Evolutionary conservation across 495 filamentous ascomycete species (phyloP).

Genomic region (Neurospora terricola): DNA sequence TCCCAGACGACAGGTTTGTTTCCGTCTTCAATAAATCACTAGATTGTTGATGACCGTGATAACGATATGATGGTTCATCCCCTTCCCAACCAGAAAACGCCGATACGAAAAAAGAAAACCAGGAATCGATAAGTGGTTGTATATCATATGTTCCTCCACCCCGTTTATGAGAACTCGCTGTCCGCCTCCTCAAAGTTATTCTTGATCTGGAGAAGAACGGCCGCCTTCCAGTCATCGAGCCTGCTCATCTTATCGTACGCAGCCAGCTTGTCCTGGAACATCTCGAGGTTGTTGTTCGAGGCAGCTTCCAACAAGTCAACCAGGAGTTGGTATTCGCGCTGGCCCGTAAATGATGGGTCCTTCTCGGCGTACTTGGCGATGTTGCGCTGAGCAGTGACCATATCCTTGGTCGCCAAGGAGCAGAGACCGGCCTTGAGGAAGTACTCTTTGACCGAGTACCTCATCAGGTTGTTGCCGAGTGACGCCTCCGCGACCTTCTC

Average conservation of each 20-base stretch:
- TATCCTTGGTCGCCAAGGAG: slow-evolving; percentile 64
- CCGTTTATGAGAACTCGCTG: slow-evolving; percentile 37
- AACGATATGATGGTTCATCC: neutral
- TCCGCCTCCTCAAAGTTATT: slow-evolving; percentile 68
- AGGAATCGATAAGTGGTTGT: neutral
- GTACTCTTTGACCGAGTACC: slow-evolving; percentile 86
- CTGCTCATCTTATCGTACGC: slow-evolving; percentile 82
- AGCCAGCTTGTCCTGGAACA: slow-evolving; percentile 76
- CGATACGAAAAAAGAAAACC: slow-evolving; percentile 13
- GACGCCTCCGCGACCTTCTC: slow-evolving; percentile 66
- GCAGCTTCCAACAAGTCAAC: slow-evolving; percentile 62
- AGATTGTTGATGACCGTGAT: neutral
- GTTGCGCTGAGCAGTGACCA: slow-evolving; percentile 64
- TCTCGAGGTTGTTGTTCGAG: slow-evolving; percentile 63
- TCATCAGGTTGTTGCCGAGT: slow-evolving; percentile 74
- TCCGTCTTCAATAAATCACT: neutral
- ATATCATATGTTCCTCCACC: neutral
- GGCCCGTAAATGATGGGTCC: slow-evolving; percentile 63
- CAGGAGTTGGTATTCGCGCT: slow-evolving; percentile 71
- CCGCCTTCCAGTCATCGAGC: slow-evolving; percentile 93
- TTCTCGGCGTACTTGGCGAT: slow-evolving; percentile 73
- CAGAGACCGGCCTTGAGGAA: slow-evolving; percentile 85
- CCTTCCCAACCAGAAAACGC: neutral
- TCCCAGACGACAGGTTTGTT: neutral
- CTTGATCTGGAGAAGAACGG: slow-evolving; percentile 73